These are phyloP conservation scores for Panaeolus cyanescens DNA, from an alignment of 768 basidiomycete species.

Conservation along the genomic window DNA sequence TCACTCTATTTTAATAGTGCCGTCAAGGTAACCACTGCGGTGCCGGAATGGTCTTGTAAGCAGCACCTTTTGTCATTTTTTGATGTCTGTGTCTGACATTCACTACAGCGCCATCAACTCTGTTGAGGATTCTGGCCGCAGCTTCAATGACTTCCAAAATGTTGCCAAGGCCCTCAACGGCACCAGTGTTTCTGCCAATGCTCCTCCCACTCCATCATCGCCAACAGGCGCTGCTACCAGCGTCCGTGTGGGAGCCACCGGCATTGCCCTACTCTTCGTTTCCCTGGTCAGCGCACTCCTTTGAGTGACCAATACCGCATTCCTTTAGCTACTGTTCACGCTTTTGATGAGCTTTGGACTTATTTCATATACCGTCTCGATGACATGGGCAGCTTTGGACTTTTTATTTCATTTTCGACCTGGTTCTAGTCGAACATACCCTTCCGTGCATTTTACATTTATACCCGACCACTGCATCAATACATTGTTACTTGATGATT, in stretches of 20 bases:
- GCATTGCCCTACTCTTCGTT: conserved; percentile 27
- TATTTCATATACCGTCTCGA: conserved; percentile 20
- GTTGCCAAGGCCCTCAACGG: conserved; percentile 58
- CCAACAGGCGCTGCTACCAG: conserved; percentile 30
- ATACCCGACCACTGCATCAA: conserved; percentile 14
- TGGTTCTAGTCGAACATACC: conserved; percentile 21
- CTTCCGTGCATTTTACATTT: conserved; percentile 10
- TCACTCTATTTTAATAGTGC: conserved; percentile 29
- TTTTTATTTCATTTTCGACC: conserved; percentile 20
- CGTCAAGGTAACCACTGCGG: conserved; percentile 50
- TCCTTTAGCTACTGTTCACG: neutral
- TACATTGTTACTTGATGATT: neutral
- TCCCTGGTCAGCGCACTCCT: conserved; percentile 35
- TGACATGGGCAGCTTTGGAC: conserved; percentile 24
- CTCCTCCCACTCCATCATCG: conserved; percentile 23
- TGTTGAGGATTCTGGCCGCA: conserved; percentile 47
- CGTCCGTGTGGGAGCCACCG: conserved; percentile 33
- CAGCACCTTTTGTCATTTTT: conserved; percentile 5
- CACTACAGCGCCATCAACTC: conserved; percentile 54
- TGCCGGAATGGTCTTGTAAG: conserved; percentile 57
- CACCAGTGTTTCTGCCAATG: conserved; percentile 38
- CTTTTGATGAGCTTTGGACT: conserved; percentile 25
- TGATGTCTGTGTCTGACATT: neutral
- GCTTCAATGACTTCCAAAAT: conserved; percentile 57
- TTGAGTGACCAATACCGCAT: conserved; percentile 16